phyloP scores from a whole-genome alignment of 768 basidiomycete species.

The Amanita jacksonii region DNA sequence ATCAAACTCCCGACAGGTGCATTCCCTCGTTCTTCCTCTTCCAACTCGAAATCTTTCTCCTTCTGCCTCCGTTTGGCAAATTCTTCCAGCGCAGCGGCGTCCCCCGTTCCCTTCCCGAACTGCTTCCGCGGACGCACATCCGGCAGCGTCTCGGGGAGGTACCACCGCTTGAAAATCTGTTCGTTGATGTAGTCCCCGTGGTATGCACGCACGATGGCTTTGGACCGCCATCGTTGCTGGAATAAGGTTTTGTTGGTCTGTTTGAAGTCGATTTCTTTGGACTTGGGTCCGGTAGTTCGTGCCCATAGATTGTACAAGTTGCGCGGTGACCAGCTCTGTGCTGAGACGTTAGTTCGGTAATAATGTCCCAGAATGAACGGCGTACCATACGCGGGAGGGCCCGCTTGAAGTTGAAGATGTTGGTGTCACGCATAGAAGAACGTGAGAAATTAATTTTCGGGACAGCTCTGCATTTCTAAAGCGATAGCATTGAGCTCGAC shows the following conservation, averaged over 20 bases:
- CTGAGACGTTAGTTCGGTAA: not conserved
- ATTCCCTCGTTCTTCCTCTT: slow-evolving; percentile 51
- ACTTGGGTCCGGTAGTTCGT: slow-evolving; percentile 47
- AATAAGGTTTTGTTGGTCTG: slow-evolving; percentile 56
- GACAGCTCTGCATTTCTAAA: slow-evolving; percentile 93
- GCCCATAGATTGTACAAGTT: slow-evolving; percentile 89
- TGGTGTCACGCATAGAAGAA: slow-evolving; percentile 27
- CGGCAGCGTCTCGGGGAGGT: slow-evolving; percentile 78
- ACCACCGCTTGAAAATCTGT: slow-evolving; percentile 92
- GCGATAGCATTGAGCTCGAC: no score
- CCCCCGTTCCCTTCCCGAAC: slow-evolving; percentile 28
- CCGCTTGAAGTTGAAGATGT: slow-evolving; percentile 29
- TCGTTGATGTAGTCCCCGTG: slow-evolving; percentile 93
- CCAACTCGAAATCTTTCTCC: slow-evolving; percentile 37
- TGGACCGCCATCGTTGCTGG: slow-evolving; percentile 87
- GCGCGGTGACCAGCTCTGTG: slow-evolving; percentile 77
- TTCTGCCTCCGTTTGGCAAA: slow-evolving; percentile 51
- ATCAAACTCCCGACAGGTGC: slow-evolving; percentile 94
- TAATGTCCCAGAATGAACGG: not conserved
- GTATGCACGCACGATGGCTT: slow-evolving; percentile 82
- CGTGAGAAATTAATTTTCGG: slow-evolving; percentile 36
- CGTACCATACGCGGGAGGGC: slow-evolving; percentile 78
- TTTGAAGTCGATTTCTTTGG: slow-evolving; percentile 50
- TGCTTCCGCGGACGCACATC: slow-evolving; percentile 64
- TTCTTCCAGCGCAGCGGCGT: slow-evolving; percentile 38